A percentile compares a stretch with the other conserved stretches of the same genome.
Conservation (phyloP, 1,284 basidiomycete species). For the Malassezia globosa region DNA sequence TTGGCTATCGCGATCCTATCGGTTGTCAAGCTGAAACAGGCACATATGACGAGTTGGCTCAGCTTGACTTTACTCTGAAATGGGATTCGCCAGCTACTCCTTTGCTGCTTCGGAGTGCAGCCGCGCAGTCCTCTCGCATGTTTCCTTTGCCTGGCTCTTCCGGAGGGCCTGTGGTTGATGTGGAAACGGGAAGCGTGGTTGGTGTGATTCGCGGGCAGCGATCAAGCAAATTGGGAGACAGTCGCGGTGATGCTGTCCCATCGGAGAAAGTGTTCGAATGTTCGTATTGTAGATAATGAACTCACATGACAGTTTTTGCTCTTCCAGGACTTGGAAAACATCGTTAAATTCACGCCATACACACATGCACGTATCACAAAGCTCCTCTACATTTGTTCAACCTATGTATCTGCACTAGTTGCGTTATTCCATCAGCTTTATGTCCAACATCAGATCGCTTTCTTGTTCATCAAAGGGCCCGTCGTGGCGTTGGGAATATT, state of each 20-base stretch:
- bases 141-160: constrained; percentile 60
- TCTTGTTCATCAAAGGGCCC: constrained; percentile 12
- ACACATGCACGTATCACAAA: too few species aligned
- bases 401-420: too few species aligned
- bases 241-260: constrained; percentile 60
- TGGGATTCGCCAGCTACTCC: constrained; percentile 26
- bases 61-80: constrained; percentile 49
- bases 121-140: constrained; percentile 16
- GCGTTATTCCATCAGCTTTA: too few species aligned
- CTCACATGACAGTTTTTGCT: constrained; percentile 25
- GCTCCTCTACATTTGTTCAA: too few species aligned
- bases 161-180: constrained; percentile 61
- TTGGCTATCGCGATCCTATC: constrained; percentile 39
- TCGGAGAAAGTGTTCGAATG: constrained; percentile 58
- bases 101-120: constrained; percentile 17
- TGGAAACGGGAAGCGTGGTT: constrained; percentile 58
- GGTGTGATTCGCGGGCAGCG: constrained; percentile 59
- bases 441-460: constrained; percentile 5
- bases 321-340: constrained; percentile 31
- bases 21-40: constrained; percentile 50
- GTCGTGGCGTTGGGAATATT: background rate
- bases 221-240: constrained; percentile 53
- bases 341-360: background rate
- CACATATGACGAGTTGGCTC: constrained; percentile 59
- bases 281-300: background rate